These are phyloP conservation scores for Rhodosporidiobolus odoratus DNA, from an alignment of 768 basidiomycete genomes.

Conservation along the genomic window DNA sequence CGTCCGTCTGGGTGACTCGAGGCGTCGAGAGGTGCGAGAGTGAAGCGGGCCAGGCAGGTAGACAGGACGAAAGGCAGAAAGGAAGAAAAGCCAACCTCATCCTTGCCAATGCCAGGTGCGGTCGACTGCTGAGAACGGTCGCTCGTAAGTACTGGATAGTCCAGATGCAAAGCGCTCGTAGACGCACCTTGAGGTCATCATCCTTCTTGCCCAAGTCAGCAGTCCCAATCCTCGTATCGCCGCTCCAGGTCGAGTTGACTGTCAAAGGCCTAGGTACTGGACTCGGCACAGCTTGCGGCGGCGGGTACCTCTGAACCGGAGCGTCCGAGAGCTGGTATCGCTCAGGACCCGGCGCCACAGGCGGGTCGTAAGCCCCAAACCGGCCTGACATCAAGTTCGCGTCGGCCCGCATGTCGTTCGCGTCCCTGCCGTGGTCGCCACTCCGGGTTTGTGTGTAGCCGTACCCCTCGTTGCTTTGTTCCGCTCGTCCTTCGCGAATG, in stretches of 20 bases:
- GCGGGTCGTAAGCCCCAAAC: conserved; percentile 13
- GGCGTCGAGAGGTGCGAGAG: no score
- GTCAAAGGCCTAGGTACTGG: background rate
- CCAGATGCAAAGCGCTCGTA: background rate
- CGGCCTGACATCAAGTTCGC: background rate
- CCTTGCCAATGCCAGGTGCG: background rate
- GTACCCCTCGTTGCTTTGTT: background rate
- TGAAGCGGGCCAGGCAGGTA: background rate
- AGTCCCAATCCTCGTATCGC: background rate
- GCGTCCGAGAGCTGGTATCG: background rate
- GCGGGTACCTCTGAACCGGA: background rate
- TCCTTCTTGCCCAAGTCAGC: background rate
- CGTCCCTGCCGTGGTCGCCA: background rate
- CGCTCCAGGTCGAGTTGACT: background rate
- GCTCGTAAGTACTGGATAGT: background rate
- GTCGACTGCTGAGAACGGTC: background rate
- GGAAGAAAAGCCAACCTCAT: background rate
- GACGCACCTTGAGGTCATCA: background rate
- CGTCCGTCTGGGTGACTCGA: background rate
- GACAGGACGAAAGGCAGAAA: background rate
- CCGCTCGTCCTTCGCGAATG: background rate
- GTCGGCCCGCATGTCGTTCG: background rate
- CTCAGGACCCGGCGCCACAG: no score
- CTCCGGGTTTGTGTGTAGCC: conserved; percentile 9
- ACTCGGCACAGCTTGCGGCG: background rate